These are phyloP conservation scores for Clonostachys rosea DNA, from an alignment of 2,329 filamentous ascomycete species.

Conservation along the genomic window DNA sequence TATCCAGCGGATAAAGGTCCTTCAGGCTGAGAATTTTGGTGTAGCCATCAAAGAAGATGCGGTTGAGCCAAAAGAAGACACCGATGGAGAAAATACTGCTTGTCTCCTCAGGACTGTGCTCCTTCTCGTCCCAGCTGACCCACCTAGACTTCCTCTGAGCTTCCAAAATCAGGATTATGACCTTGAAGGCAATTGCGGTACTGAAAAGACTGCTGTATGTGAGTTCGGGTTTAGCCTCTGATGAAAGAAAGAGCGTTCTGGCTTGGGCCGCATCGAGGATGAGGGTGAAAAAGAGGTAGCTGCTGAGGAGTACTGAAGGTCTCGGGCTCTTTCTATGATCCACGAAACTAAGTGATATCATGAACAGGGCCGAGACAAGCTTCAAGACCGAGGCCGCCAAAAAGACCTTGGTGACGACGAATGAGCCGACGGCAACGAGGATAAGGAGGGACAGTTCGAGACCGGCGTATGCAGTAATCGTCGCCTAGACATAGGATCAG, in stretches of 20 bases:
- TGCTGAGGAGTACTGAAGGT: constrained; percentile 34
- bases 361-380: constrained; percentile 17
- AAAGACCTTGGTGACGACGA: constrained; percentile 8
- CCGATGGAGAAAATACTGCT: constrained; percentile 22
- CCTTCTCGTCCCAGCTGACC: constrained; percentile 23
- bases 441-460: constrained; percentile 23
- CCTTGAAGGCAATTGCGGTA: constrained; percentile 24
- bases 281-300: constrained; percentile 33
- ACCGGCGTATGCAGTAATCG: constrained; percentile 14
- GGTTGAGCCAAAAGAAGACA: constrained; percentile 26
- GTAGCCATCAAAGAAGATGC: constrained; percentile 27
- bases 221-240: constrained; percentile 3
- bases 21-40: constrained; percentile 18
- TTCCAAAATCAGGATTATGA: constrained; percentile 27
- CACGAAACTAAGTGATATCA: constrained; percentile 19
- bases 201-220: constrained; percentile 24
- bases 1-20: constrained; percentile 27
- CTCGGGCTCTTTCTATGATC: constrained; percentile 29
- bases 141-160: constrained; percentile 28
- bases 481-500: constrained; percentile 7
- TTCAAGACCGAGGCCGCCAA: constrained; percentile 17
- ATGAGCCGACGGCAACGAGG: constrained; percentile 13
- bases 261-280: constrained; percentile 36
- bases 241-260: constrained; percentile 34
- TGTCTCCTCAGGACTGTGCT: constrained; percentile 31